These are phyloP conservation scores for Austropuccinia psidii DNA, from an alignment of 1,284 basidiomycete genomes.

Conservation along the genomic window DNA sequence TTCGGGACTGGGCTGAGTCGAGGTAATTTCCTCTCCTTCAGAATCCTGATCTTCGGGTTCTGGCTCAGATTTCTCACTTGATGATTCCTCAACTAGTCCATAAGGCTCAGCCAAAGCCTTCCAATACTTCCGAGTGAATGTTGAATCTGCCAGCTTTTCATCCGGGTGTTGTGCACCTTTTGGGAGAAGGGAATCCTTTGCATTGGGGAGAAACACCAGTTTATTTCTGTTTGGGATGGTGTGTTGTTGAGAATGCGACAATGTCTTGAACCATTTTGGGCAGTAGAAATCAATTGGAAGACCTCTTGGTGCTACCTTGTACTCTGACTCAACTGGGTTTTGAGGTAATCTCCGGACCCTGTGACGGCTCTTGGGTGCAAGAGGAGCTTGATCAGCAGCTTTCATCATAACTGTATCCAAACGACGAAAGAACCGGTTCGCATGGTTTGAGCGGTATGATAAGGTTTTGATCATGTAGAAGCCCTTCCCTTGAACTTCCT, in stretches of 20 bases:
- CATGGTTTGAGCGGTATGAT: background rate
- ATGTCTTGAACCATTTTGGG: slow-evolving; percentile 9
- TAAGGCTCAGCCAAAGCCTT: background rate
- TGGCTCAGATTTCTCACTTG: background rate
- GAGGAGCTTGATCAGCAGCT: background rate
- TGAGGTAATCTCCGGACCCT: background rate
- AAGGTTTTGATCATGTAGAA: slow-evolving; percentile 12
- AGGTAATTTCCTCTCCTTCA: background rate
- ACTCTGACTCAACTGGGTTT: background rate
- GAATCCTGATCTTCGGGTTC: background rate
- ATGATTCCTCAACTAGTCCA: background rate
- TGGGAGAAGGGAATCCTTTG: background rate
- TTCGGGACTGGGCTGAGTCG: background rate
- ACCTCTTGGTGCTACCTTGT: background rate
- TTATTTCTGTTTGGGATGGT: background rate
- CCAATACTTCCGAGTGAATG: slow-evolving; percentile 17
- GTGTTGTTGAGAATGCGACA: background rate
- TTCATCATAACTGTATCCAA: slow-evolving; percentile 1
- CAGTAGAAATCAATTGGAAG: slow-evolving; percentile 7
- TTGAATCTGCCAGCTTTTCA: background rate
- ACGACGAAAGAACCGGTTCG: background rate
- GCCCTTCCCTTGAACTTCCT: background rate
- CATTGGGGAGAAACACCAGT: slow-evolving; percentile 2
- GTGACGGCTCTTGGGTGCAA: background rate
- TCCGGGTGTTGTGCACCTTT: slow-evolving; percentile 11